A percentile compares a stretch with the other conserved stretches of the same genome.
Conservation (phyloP, 257 asterid species). For the Jacaranda mimosifolia region DNA sequence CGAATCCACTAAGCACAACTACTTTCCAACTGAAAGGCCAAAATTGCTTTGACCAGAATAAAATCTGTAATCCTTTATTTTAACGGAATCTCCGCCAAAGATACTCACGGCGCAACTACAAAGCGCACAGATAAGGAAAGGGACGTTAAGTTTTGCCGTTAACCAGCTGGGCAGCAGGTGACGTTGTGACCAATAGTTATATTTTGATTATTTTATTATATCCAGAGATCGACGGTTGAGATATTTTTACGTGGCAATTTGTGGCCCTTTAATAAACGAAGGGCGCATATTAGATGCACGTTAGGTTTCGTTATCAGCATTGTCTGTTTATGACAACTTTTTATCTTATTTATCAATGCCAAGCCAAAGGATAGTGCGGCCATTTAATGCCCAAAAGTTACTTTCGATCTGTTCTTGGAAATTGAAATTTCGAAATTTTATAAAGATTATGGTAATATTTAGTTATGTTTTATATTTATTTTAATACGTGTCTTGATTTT, state of each 20-base stretch:
- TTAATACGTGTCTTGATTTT: too few relatives aligned
- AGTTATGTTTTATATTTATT: too few relatives aligned
- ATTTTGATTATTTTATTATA: neutral
- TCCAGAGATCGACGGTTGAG: slow-evolving; percentile 2
- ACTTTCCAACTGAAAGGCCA: slow-evolving; percentile 31
- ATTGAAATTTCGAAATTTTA: neutral
- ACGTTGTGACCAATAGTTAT: neutral
- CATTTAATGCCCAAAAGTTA: neutral
- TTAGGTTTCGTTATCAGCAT: slow-evolving; percentile 27
- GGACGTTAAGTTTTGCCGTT: slow-evolving; percentile 30
- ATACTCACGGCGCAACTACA: slow-evolving; percentile 15
- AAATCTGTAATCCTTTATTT: slow-evolving; percentile 1
- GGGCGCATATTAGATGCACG: slow-evolving; percentile 36
- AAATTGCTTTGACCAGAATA: slow-evolving; percentile 43
- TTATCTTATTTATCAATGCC: neutral
- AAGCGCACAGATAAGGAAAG: neutral
- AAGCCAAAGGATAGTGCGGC: slow-evolving; percentile 16
- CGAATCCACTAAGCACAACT: slow-evolving; percentile 33
- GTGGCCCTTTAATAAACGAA: slow-evolving; percentile 26
- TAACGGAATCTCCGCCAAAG: slow-evolving; percentile 19
- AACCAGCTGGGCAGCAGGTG: neutral
- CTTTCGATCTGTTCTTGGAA: too few relatives aligned
- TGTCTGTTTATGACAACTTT: slow-evolving; percentile 22
- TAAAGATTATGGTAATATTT: too few relatives aligned
- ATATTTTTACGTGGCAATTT: slow-evolving; percentile 32